These are phyloP conservation scores for Lactarius deliciosus DNA, from an alignment of 768 basidiomycete species.

Conservation along the genomic window DNA sequence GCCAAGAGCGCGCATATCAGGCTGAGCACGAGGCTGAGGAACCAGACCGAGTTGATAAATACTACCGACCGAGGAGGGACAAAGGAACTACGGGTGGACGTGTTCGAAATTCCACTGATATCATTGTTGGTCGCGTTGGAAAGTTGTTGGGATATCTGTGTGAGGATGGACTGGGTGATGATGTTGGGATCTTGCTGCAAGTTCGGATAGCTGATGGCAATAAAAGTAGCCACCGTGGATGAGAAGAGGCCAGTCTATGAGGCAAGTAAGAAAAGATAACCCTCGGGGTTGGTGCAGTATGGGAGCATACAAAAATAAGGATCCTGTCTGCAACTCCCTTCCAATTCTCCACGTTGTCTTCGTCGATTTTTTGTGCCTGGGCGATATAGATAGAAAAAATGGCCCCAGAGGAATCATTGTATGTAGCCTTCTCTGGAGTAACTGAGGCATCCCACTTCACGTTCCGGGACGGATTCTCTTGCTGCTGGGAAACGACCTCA, in stretches of 20 bases:
- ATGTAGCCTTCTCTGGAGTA: neutral
- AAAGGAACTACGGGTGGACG: neutral
- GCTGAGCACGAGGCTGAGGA: conserved; percentile 2
- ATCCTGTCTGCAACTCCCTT: conserved; percentile 18
- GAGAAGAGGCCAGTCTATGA: conserved; percentile 18
- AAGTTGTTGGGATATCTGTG: conserved; percentile 19
- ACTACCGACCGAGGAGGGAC: conserved; percentile 1
- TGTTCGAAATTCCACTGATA: neutral
- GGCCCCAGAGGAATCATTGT: neutral
- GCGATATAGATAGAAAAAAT: neutral
- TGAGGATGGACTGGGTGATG: conserved; percentile 11
- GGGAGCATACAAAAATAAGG: conserved; percentile 11
- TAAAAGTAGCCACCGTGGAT: conserved; percentile 6
- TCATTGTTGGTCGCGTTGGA: neutral
- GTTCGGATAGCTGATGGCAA: neutral
- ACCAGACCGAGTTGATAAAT: conserved; percentile 8
- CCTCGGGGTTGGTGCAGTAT: neutral
- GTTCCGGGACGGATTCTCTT: neutral
- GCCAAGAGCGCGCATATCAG: neutral
- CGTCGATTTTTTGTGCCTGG: neutral
- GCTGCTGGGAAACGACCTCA: neutral
- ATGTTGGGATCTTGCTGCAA: neutral
- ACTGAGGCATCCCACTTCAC: neutral
- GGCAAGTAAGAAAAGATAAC: neutral
- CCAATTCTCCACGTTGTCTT: conserved; percentile 10